These are phyloP conservation scores for Ramalina peruviana DNA, from an alignment of 495 filamentous ascomycete species.

Conservation along the genomic window DNA sequence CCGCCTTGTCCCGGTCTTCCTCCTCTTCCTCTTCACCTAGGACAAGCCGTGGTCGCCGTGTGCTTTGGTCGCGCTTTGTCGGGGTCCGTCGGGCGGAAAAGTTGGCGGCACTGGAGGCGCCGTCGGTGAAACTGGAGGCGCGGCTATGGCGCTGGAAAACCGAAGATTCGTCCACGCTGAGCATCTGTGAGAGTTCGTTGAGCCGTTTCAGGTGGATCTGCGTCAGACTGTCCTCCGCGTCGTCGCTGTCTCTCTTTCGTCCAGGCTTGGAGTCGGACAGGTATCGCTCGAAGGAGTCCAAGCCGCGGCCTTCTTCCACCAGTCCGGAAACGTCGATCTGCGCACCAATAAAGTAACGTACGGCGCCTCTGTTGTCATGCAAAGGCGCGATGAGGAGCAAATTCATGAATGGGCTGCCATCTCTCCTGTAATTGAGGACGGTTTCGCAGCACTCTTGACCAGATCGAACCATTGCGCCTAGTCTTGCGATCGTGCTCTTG, in stretches of 20 bases:
- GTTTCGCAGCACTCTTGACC: conserved; percentile 42
- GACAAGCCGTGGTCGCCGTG: conserved; percentile 7
- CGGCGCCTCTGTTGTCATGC: conserved; percentile 41
- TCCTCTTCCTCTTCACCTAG: conserved; percentile 10
- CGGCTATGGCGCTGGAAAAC: conserved; percentile 9
- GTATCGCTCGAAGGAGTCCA: conserved; percentile 38
- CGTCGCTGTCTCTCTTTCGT: conserved; percentile 13
- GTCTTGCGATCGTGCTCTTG: conserved; percentile 28
- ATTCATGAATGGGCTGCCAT: conserved; percentile 57
- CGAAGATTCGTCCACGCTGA: conserved; percentile 14
- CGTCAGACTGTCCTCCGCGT: background rate
- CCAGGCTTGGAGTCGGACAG: conserved; percentile 12
- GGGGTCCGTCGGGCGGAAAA: background rate
- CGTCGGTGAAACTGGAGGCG: conserved; percentile 8
- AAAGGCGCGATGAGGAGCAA: conserved; percentile 49
- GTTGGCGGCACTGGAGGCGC: conserved; percentile 6
- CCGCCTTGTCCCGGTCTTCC: conserved; percentile 17
- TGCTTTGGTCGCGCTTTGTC: conserved; percentile 22
- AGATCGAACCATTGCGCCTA: conserved; percentile 32
- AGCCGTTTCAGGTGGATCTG: conserved; percentile 9
- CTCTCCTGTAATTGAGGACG: conserved; percentile 26
- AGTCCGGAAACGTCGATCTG: conserved; percentile 49
- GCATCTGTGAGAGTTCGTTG: conserved; percentile 14
- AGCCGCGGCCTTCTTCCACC: conserved; percentile 39
- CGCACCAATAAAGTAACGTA: conserved; percentile 48